Evolutionary conservation across 352 stramenopile species (phyloP).

Genomic region (Blastocystis sp.): DNA sequence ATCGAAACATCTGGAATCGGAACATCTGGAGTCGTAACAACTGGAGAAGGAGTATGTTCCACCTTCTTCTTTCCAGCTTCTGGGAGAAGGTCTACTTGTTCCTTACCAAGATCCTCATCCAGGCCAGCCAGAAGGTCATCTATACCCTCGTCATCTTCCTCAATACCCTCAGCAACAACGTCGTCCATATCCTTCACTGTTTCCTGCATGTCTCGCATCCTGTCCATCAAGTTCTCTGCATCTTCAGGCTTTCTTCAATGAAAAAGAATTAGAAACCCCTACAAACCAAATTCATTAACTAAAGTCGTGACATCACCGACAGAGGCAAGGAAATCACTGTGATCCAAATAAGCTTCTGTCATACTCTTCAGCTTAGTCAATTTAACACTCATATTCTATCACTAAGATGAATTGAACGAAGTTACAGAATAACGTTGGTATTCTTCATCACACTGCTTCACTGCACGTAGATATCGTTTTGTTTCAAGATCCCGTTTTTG

Average conservation of each 20-base stretch:
- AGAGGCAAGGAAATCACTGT: slow-evolving; percentile 2
- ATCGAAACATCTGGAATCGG: background rate
- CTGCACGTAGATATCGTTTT: background rate
- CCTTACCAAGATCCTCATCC: background rate
- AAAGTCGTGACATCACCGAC: background rate
- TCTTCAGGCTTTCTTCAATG: background rate
- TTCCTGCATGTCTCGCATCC: background rate
- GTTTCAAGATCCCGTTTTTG: background rate
- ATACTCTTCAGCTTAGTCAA: slow-evolving; percentile 24
- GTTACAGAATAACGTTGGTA: background rate
- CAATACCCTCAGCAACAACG: background rate
- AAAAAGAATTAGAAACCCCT: background rate
- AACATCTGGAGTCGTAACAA: background rate
- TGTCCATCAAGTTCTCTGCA: slow-evolving; percentile 14
- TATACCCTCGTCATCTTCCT: background rate
- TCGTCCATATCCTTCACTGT: background rate
- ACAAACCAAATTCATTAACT: slow-evolving; percentile 2
- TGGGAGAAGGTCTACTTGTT: background rate
- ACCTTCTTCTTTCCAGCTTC: background rate
- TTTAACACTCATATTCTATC: slow-evolving; percentile 6
- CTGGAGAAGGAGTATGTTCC: background rate
- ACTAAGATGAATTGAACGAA: background rate
- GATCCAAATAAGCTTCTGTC: slow-evolving; percentile 1
- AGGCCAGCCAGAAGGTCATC: slow-evolving; percentile 6
- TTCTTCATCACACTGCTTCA: slow-evolving; percentile 28